Conservation (phyloP, 208 protist genomes). For the Zelonia costaricensis region DNA sequence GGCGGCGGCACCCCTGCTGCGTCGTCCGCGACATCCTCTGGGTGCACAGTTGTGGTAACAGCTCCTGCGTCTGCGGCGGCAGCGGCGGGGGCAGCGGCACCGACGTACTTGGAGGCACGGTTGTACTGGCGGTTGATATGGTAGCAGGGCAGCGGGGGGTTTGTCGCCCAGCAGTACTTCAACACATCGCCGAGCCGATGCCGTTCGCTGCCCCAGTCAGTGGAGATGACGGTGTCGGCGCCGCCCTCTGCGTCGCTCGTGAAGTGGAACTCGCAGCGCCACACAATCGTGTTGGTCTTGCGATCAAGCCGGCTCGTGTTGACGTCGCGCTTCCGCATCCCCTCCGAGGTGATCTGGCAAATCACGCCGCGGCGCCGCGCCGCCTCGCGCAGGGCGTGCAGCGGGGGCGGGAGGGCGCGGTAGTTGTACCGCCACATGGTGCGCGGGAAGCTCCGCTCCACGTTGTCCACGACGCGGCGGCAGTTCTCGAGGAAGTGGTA, state of each 20-base stretch:
- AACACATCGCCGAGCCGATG: conserved; percentile 71
- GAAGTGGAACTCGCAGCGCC: conserved; percentile 85
- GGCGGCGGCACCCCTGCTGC: too few relatives aligned
- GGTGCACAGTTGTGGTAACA: neutral
- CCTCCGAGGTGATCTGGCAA: conserved; percentile 87
- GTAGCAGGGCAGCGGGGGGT: conserved; percentile 74
- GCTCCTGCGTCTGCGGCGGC: neutral
- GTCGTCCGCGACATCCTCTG: neutral
- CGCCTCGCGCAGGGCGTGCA: conserved; percentile 77
- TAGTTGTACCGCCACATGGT: conserved; percentile 55
- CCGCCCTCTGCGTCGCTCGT: conserved; percentile 8
- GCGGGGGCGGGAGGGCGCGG: conserved; percentile 61
- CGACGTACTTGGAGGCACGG: conserved; percentile 57
- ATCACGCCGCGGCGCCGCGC: conserved; percentile 80
- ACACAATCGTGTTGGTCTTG: conserved; percentile 74
- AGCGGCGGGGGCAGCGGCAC: neutral
- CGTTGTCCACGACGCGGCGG: conserved; percentile 64
- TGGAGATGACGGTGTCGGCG: conserved; percentile 31
- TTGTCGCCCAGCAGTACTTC: conserved; percentile 72
- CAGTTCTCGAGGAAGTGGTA: conserved; percentile 84
- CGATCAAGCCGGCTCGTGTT: conserved; percentile 83
- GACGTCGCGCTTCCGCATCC: conserved; percentile 76
- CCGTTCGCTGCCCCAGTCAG: conserved; percentile 83
- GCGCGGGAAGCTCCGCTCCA: conserved; percentile 59
- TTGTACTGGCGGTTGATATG: conserved; percentile 86